phyloP scores from a whole-genome alignment of 73 alveolate species.

The Tetrahymena thermophila region DNA sequence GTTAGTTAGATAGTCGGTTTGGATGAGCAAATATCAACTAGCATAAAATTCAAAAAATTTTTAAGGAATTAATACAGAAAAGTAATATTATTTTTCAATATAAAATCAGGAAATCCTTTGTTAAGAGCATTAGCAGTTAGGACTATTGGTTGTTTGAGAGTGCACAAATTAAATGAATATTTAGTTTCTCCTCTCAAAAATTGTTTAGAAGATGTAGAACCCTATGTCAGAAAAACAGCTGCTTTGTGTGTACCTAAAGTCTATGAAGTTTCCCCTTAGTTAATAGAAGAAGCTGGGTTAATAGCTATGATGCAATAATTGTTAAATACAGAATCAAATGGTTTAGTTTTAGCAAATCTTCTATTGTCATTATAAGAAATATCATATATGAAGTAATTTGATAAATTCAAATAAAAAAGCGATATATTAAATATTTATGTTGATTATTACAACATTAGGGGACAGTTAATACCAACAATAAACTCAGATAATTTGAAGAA shows the following conservation, averaged over 20 bases:
- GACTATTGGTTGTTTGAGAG: conserved; percentile 35
- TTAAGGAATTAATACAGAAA: no score
- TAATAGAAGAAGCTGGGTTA: conserved; percentile 96
- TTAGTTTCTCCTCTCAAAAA: conserved; percentile 44
- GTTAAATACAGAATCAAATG: conserved; percentile 37
- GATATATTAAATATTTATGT: conserved; percentile 4
- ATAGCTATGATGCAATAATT: conserved; percentile 80
- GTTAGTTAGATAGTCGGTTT: no score
- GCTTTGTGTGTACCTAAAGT: conserved; percentile 71
- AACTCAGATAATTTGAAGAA: conserved; percentile 48
- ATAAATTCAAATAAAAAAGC: neutral
- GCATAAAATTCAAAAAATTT: no score
- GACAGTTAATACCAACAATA: conserved; percentile 28
- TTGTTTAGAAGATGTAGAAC: conserved; percentile 73
- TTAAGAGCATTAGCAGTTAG: conserved; percentile 41
- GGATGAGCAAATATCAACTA: neutral
- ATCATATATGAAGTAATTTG: neutral
- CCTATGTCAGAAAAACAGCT: conserved; percentile 74
- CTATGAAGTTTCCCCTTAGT: conserved; percentile 45
- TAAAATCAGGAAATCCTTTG: conserved; percentile 36
- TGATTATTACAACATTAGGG: neutral
- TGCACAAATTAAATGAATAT: conserved; percentile 28
- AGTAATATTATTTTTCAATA: neutral
- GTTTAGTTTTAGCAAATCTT: neutral
- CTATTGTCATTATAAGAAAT: neutral